Base-by-base conservation (phyloP, 306 rosid species). In the Comarum palustre region DNA sequence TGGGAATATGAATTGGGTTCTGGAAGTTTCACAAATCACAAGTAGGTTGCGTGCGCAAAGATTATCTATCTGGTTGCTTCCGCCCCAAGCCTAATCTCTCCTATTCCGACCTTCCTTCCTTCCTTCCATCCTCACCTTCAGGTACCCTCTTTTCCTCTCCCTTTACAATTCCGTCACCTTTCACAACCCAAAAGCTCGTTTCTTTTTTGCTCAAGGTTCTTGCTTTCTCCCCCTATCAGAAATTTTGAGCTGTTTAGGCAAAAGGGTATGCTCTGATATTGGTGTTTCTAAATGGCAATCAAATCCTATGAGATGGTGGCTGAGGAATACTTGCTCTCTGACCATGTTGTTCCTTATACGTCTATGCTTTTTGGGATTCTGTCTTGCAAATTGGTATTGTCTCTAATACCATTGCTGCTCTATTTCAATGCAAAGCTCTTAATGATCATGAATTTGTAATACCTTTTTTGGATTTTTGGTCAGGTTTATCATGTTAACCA, bases 331-430 rank as follows among this genome's bases (percentile, higher is more conserved):
- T 57, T 84, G 57, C 84, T 88, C 20, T 87, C 89, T 27, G 90
- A 87, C 63, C 78, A 96, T 67, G 74, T 81, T 31, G 75, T 87
- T 46, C 96, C 97, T 8, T 91, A 85, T 65, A 78, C 85, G 51
- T 86, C 98, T 25, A 72, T 94, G 51, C 62, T 83, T 66, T 90
- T 88, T 36, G 98, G 97, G 72, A 51, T 86, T 55, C 84, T 89
- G 76, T 86, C 91, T 55, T 85, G 90, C 91, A 91, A 94, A 88
- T 77, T 94, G 96, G 98, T 94, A 87, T 69, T 6, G 32, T 52
- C 50, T 52, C 50, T 34, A 16, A 7, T 41, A n/a, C 45, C 22
- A 31, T 4, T 9, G 66, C 66, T 8, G 2, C 72, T 19, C 17
- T 68, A 3, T 8, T n/a, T 46, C 1, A 34, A 48, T 31, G 22